Evolutionary conservation across 495 filamentous ascomycete species (phyloP), one percentile per base, ranked within the genome.

Genomic region (Penicillium manginii): DNA sequence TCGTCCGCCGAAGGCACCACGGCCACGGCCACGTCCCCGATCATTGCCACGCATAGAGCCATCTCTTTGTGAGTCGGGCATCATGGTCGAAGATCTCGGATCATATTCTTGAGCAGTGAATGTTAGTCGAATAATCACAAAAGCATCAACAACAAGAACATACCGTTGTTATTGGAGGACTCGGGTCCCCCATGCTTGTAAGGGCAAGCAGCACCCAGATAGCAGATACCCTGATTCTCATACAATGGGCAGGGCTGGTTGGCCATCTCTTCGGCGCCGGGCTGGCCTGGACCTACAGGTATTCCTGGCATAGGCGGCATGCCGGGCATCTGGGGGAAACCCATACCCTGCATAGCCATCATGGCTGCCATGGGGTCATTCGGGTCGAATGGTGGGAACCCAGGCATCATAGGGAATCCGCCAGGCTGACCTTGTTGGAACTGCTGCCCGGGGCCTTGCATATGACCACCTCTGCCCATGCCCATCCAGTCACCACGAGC

Each of bases 211-310:
- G 81, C 82, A 2, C 91, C 92, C 48, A 88, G 73, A 32, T 89
- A 84, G 65, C 93, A 98, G 61, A 88, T 96, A 0, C 94, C 94
- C 62, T 92, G 91, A 1, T 82, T 85, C 60, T 97, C 93, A 68
- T 92, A 98, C 69, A 96, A 92, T 43, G 86, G 85, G 66, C 93
- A 98, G 56, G 88, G 81, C 67, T 86, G 78, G 54, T 74, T 76
- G 54, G 52, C 68, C 53, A 73, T 72, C 32, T 71, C 71, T 26
- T 66, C 74, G 23, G 55, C 62, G 17, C 52, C 67, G 50, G 70
- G 70, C 49, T 73, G 72, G 7, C 66, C 69, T 12, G 60, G 55
- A 23, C 50, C 63, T 47, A 55, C 60, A 31, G 79, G 68, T 40
- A 77, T 69, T 43, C 74, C 74, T 11, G 75, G 71, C 68, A 84